Evolutionary conservation across 371 early-diverging fungal species (phyloP), one percentile per base, ranked within the genome.

Genomic region (Syncephalastrum racemosum): DNA sequence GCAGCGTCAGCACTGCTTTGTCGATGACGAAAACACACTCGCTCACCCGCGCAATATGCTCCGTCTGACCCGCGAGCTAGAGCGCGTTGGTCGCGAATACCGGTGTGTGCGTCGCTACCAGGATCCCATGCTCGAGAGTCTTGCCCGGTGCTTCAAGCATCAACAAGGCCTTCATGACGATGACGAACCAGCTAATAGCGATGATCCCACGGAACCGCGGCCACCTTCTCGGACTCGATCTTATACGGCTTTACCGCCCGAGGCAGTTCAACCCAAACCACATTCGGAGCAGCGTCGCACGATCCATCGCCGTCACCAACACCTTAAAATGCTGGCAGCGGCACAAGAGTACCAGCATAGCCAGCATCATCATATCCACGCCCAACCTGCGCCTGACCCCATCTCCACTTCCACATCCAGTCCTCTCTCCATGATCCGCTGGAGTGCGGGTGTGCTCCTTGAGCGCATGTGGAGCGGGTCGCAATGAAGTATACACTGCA

Each of bases 41-140:
- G 59, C 56, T 27, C 77, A 80, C 58, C 81, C 81, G 8, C 70
- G 72, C 3, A 79, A 82, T 57, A 72, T 75, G 63, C 59, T 73
- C n/a, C 63, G 68, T 23, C 43, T 80, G n/a, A 77, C 76, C 20
- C 73, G 70, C 47, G 83, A 80, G 52, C 51, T 73, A 13, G 79
- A 80, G 25, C 67, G 71, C 16, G 63, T 83, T 6, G 68, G 68
- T n/a, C 58, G 73, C 23, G 79, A 81, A 57, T 75, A 78, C 45
- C 61, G 50, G 24, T 71, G 67, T 39, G 62, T 79, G 13, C 53
- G 61, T 47, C 53, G 61, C 10, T 68, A 68, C 44, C 56, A 68
- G 20, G 72, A 79, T 60, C 80, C 80, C 8, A 68, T 79, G 72
- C 50, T 50, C 10, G 63, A 64, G 14, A 74, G 74, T 40, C 47